Evolutionary conservation across 768 basidiomycete species (phyloP), one percentile per base, ranked within the genome.

Genomic region (Zangia roseola): DNA sequence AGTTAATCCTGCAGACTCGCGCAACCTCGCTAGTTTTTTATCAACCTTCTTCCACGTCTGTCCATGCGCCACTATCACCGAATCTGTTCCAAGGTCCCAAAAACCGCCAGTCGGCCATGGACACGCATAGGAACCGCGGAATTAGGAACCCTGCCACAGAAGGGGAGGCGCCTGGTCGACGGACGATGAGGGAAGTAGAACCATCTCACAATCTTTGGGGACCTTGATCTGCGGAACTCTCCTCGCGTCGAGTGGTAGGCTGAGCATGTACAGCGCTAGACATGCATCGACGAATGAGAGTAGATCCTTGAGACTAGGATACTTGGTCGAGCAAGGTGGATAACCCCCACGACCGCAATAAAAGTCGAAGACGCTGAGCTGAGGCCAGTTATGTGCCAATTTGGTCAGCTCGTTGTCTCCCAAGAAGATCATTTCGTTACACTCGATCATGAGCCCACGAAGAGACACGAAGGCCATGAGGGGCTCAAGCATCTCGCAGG

Each of bases 101-200:
- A 24, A 47, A 52, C 28, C 23, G 43, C 8, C 24, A 25, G 2
- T 48, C 49, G 38, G 55, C 7, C 0, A 9, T 1, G 3, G 33
- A 37, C 24, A 60, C 23, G 6, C 26, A 41, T 6, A 43, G 54
- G 20, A 53, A 21, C 19, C 45, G 31, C 12, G 40, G 21, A 6
- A 16, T 44, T 17, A 61, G n/a, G 34, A 53, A 57, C 14, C 38
- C 43, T 3, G 57, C 57, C 9, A 59, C 54, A n/a, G n/a, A n/a
- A n/a, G n/a, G 6, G 46, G 46, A 19, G 17, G 26, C 1, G 53
- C 41, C n/a, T 47, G 10, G 58, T 59, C 57, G 3, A 42, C n/a
- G 36, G 14, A 45, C 19, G 0, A 24, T 21, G 42, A 55, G 35
- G 2, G 3, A 19, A 1, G 8, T 12, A 24, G 59, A 44, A 33